phyloP scores from a whole-genome alignment of 306 rosid genomes.

The Rosa rugosa region DNA sequence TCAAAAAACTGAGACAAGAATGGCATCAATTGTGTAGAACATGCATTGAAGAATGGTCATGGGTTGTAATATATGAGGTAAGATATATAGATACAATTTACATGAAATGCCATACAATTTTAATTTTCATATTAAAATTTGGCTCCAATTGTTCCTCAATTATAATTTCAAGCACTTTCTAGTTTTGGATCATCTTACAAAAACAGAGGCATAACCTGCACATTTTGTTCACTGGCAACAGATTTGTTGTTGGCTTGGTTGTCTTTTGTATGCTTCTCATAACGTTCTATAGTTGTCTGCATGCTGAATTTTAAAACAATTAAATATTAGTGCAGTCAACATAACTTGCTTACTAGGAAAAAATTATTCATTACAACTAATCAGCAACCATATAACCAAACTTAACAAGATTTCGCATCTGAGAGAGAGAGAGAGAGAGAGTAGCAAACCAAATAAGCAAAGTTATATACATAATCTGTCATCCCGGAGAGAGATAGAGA shows the following conservation, averaged over 20 bases:
- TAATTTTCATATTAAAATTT: neutral
- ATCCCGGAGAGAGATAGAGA: neutral
- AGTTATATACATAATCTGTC: too few species aligned
- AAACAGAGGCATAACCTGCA: constrained; percentile 47
- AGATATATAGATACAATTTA: neutral
- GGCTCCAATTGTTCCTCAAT: neutral
- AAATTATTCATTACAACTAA: neutral
- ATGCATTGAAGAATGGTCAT: neutral
- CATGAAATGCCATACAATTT: neutral
- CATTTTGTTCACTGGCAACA: constrained; percentile 37
- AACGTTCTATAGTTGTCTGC: constrained; percentile 60
- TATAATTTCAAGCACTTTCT: neutral
- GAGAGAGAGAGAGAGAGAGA: neutral
- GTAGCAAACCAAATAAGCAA: neutral
- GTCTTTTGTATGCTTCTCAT: constrained; percentile 46
- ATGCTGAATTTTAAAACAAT: constrained; percentile 41
- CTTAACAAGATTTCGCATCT: neutral
- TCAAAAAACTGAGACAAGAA: neutral
- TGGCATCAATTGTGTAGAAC: neutral
- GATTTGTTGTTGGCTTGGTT: constrained; percentile 31
- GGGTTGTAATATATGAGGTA: neutral
- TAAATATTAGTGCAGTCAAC: neutral
- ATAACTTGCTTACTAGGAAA: neutral
- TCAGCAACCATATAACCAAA: neutral
- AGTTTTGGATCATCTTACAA: neutral